Evolutionary conservation across 805 yeast genomes (phyloP), one percentile per base, ranked within the genome.

Genomic region (Zygosaccharomyces rouxii): DNA sequence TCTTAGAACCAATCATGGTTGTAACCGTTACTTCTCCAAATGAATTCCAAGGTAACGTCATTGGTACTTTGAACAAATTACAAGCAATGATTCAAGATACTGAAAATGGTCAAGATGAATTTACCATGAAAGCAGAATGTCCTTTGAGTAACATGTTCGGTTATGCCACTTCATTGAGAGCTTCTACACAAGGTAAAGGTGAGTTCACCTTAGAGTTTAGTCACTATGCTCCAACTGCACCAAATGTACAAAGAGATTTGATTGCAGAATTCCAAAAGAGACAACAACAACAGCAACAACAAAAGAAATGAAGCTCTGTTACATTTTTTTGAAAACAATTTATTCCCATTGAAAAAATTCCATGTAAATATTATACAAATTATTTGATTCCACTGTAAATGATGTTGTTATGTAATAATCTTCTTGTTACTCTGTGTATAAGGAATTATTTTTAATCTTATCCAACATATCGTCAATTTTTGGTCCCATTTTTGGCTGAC

Each of bases 161-260:
- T 33, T 88, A 94, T 66, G 96, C 98, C 6, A 87, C 98, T 7
- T 81, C 88, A 22, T 77, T 94, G 65, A 85, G 99, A 76, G 98
- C 99, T 18, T 82, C 87, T 51, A 92, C 99, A 13, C 99, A 94
- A 72, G 99, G 99, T 72, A 94, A 94, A 69, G 99, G 99, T 63
- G 98, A 95, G 72, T 94, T 94, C 70, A 80, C 96, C 2, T 78
- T 94, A 69, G 99, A 94, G 69, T 94, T 94, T 74, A 84, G 86
- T 66, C 86, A 89, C 63, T 94, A 92, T 68, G 81, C 92, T 44
- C 96, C 95, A 57, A 86, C 95, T 45, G 79, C 95, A 42, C 88
- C 92, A 31, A 96, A 89, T 57, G 76, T 92, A 56, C 99, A 94
- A 73, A 86, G 77, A 64, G 86, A 92, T 72, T 78, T 94, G 71